Evolutionary conservation across 176 grass and related monocot genomes (phyloP), one percentile per base, ranked within the genome.

Genomic region (Tillandsia leiboldiana): DNA sequence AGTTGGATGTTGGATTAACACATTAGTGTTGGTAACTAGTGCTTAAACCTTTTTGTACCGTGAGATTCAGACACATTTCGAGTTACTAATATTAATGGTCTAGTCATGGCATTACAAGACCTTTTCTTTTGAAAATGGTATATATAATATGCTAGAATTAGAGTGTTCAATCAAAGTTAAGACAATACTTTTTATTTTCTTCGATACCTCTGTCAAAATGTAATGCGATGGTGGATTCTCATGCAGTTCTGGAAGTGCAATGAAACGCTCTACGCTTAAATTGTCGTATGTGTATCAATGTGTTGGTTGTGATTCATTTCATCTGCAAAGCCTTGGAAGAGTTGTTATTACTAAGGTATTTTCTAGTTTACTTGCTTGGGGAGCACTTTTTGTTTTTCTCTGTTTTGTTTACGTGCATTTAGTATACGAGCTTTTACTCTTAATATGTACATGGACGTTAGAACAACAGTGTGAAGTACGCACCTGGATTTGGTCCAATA

Each of bases 231-330:
- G 54, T 59, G 54, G 54, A 59, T 59, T 59, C 54, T 17, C 8
- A 59, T 59, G 75, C 87, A 99, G 94, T 57, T 99, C 94, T 66
- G 86, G 90, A 22, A 87, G 80, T 82, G 90, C 84, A 90, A 84
- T 93, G 67, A 99, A 93, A 71, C 87, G 91, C 13, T 75, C 94
- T 13, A 89, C 89, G 79, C 87, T 93, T 69, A 99, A 90, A 72
- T 82, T 99, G 75, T 93, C 90, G 70, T 99, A 99, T 72, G 82
- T 99, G 65, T 99, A 93, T 72, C 94, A 90, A 42, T 99, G 94
- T 84, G 82, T 73, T 62, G 84, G 87, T 23, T 99, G 94, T 85
- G 94, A 99, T 75, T 99, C 89, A 74, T 99, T 93, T 69, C 89
- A 93, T 79, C 87, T 99, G 61, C 94, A 99, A 63, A 71, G 74